Base-by-base conservation (phyloP, 768 basidiomycete species). In the Rhizopogon rudus region DNA sequence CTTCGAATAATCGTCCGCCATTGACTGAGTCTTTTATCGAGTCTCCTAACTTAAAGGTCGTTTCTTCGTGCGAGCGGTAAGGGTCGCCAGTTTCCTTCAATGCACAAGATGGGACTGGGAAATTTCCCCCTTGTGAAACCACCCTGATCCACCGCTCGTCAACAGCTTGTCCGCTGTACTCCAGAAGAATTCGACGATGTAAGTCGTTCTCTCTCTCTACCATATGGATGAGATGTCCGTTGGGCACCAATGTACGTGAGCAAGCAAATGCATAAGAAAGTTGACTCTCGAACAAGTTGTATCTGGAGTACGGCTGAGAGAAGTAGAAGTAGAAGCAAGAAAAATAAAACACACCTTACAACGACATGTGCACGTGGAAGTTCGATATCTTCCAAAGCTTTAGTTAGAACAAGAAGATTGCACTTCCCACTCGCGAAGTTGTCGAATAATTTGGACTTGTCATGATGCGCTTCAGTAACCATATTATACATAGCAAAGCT, bases 401-500 rank as follows among this genome's bases (percentile, higher is more conserved):
- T 81, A 1, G 82, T 84, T 29, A 79, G 71, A 33, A 92, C 72
- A 33, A 91, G 69, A 9, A 91, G 71, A 63, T 92, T 92, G 58
- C 74, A 77, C 9, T 74, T 75, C 3, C 87, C 88, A 28, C 66
- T 61, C 25, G 71, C 66, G 55, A 89, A 88, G 44, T 70, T 71
- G 20, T 71, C 73, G 42, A 78, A 75, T 25, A 81, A 37, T 37
- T 49, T 14, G 3, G 17, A 6, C 48, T 25, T 67, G 6, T 81
- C 77, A 61, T 75, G 70, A 81, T 86, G 58, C 10, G 52, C 3
- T 17, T 43, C 9, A 45, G 54, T 53, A 48, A 60, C 20, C 20
- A 41, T 48, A 33, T 57, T 10, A 59, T 40, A 44, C 49, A 16
- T 33, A 37, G 41, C 31, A 31, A 52, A 44, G 41, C 8, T n/a